A percentile compares a stretch with the other conserved stretches of the same genome.
phyloP scores from a whole-genome alignment of 192 early-diverging fungal genomes.

The Coemansia sp. region DNA sequence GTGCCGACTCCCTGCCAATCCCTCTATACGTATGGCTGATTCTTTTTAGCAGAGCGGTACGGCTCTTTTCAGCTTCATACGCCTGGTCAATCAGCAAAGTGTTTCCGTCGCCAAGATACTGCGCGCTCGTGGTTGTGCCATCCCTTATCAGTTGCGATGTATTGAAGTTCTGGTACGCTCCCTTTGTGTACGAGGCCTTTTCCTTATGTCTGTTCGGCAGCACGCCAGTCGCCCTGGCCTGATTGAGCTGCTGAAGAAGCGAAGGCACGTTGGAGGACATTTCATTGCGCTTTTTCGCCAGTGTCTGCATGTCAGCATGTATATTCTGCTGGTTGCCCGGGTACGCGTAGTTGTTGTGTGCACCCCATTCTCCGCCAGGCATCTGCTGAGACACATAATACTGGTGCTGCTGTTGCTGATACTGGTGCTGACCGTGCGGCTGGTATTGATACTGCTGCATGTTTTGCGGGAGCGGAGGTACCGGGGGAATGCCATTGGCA shows the following conservation, averaged over 20 bases:
- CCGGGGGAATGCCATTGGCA: slow-evolving; percentile 22
- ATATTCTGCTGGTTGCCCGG: slow-evolving; percentile 5
- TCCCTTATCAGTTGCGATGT: slow-evolving; percentile 18
- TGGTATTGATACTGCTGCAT: neutral
- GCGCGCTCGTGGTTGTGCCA: slow-evolving; percentile 19
- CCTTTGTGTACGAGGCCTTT: slow-evolving; percentile 35
- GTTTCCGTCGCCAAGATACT: slow-evolving; percentile 45
- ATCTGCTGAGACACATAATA: neutral
- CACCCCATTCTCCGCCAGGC: neutral
- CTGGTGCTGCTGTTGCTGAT: neutral
- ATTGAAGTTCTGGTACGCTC: slow-evolving; percentile 42
- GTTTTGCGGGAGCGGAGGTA: slow-evolving; percentile 38
- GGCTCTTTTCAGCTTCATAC: slow-evolving; percentile 41
- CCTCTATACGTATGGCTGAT: slow-evolving; percentile 42
- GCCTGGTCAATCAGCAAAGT: slow-evolving; percentile 48
- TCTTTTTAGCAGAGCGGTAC: slow-evolving; percentile 38
- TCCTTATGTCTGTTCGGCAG: slow-evolving; percentile 28
- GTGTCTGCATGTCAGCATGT: slow-evolving; percentile 18
- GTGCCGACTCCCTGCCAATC: slow-evolving; percentile 37
- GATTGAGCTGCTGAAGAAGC: slow-evolving; percentile 46
- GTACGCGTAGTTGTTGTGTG: neutral
- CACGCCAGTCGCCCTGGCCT: slow-evolving; percentile 29
- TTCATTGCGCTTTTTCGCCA: slow-evolving; percentile 29
- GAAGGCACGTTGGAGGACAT: slow-evolving; percentile 40
- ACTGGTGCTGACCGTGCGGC: neutral